Base-by-base conservation (phyloP, 2,329 filamentous ascomycete genomes). In the Ploettnerulaceae sp. region DNA sequence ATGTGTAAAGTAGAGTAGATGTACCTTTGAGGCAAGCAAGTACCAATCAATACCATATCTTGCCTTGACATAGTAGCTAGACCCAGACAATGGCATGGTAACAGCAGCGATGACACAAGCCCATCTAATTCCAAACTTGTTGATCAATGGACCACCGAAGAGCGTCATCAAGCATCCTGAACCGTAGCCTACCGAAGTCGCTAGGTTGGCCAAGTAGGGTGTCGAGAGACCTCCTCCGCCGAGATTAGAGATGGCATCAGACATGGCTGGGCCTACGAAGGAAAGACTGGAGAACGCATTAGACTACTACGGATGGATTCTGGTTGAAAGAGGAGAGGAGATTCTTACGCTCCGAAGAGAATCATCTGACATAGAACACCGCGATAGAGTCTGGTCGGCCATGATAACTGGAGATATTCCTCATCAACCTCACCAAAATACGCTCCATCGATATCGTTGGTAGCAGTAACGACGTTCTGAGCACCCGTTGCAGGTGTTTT, bases 11-110 rank as follows among this genome's bases (percentile, higher is more conserved):
- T n/a, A n/a, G n/a, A n/a, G n/a, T n/a, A n/a, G n/a, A 48, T 14
- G 6, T 35, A 46, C 51, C 41, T 42, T 64, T 5, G 62, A 83
- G 5, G 87, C 63, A 1, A 86, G 70, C 0, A 80, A 72, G 12
- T 86, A 72, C 84, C 84, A 87, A 51, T 81, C 74, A 0, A 68
- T 75, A 1, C 79, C 80, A 57, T 74, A 87, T 1, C 82, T 73
- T 58, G 85, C 86, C 63, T 86, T 85, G 1, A 75, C 77, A 62
- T 87, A 87, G 0, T 86, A 67, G 0, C 80, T 82, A 0, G 83
- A 67, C 1, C 64, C 65, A 0, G 56, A 54, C 31, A 68, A 50
- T 1, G 66, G 66, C 40, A 68, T 63, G 1, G 60, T 48, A 2
- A 63, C 9, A 6, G 63, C 64, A 5, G 64, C 66, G 31, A 68